Evolutionary conservation across 257 asterid genomes (phyloP), one percentile per base, ranked within the genome.

Genomic region (Capsicum rhomboideum): DNA sequence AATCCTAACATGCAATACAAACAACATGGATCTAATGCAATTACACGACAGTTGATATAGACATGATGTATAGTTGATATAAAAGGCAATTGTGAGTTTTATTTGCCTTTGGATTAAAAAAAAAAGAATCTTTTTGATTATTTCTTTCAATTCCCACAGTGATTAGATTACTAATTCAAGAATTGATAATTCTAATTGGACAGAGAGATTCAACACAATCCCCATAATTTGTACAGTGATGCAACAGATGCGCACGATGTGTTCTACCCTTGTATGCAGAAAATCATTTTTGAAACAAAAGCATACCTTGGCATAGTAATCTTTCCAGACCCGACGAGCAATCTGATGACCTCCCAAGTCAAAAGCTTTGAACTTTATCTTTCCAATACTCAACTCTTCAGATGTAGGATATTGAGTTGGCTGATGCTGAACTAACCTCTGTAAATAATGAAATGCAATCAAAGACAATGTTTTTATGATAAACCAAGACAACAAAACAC

Each of bases 401-500:
- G 83, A 85, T 71, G 84, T 68, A 79, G 44, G 86, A 75, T 83
- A 80, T 64, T 83, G 86, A 2, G 86, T 83, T 23, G 86, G 86
- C 37, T 83, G 86, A 77, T 83, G 86, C 77, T 83, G 86, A 44
- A 84, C 86, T 50, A 84, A 64, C 71, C 86, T 84, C 86, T 84
- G 56, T 20, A 63, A 11, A 52, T 18, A 34, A 18, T 16, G 5
- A 4, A 68, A 12, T 13, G 20, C 79, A 71, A 71, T 71, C 20
- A 69, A 20, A 68, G 28, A 68, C 2, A 0, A 34, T 40, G 23
- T 0, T 10, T 40, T 71, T n/a, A n/a, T 40, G 34, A 40, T 71
- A 6, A 71, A 40, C 11, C 55, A 71, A 69, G 12, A 18, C 17
- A 17, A 11, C 37, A 34, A 17, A 2, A 66, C 75, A 17, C 7